Conservation (phyloP, 805 yeast genomes). For the Ogataea kodamae region DNA sequence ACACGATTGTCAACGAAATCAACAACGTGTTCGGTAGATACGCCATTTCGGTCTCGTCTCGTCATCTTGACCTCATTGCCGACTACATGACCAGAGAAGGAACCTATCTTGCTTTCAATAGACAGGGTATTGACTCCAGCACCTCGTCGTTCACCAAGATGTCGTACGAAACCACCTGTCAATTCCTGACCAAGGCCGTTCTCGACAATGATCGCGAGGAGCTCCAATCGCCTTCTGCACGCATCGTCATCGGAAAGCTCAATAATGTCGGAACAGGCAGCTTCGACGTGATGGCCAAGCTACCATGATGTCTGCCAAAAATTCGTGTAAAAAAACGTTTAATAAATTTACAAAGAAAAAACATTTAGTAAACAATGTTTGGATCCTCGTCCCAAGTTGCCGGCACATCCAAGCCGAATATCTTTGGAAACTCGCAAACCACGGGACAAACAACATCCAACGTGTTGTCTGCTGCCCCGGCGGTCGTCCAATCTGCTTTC, state of each 20-base stretch:
- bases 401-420: conserved; percentile 16
- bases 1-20: conserved; percentile 93
- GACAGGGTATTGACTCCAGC: conserved; percentile 96
- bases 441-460: conserved; percentile 20
- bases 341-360: conserved; percentile 10
- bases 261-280: conserved; percentile 94
- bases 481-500: conserved; percentile 14
- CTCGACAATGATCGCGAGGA: conserved; percentile 87
- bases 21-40: conserved; percentile 93
- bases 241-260: conserved; percentile 88
- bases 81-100: conserved; percentile 99
- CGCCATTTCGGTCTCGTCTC: conserved; percentile 86
- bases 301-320: conserved; percentile 32
- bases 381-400: conserved; percentile 24
- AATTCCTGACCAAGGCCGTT: conserved; percentile 94
- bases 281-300: conserved; percentile 68
- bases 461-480: conserved; percentile 11
- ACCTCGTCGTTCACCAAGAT: conserved; percentile 97
- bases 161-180: conserved; percentile 98
- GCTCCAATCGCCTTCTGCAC: conserved; percentile 87
- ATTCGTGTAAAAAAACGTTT: conserved; percentile 6
- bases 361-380: conserved; percentile 18
- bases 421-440: conserved; percentile 29
- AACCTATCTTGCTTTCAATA: conserved; percentile 89
- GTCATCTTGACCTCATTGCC: conserved; percentile 95